These are phyloP conservation scores for Sonneratia alba DNA, from an alignment of 345 rosid genomes.

Conservation along the genomic window DNA sequence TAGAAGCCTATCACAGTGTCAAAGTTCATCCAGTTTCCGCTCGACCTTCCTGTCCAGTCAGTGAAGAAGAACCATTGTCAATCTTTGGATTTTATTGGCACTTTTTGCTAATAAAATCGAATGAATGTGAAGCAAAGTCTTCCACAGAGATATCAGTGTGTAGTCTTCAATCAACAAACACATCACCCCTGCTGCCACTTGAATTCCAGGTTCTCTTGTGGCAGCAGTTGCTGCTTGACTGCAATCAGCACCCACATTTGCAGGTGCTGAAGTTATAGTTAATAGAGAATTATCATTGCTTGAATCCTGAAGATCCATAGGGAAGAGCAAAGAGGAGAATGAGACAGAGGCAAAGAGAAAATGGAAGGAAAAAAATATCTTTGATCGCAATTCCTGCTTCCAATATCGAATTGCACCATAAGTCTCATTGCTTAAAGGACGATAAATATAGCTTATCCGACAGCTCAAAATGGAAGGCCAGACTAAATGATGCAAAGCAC, in stretches of 20 bases:
- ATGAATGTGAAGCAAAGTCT: neutral
- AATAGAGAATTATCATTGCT: neutral
- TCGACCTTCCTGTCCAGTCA: constrained; percentile 65
- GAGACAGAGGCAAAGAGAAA: neutral
- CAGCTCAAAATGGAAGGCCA: too few species aligned
- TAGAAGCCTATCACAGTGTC: constrained; percentile 53
- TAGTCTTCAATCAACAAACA: neutral
- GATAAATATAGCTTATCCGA: too few species aligned
- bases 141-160: too few species aligned
- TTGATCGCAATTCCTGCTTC: too few species aligned
- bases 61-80: constrained; percentile 67
- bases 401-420: too few species aligned
- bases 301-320: neutral
- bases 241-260: neutral
- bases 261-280: neutral
- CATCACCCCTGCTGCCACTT: neutral
- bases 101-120: constrained; percentile 3
- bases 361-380: too few species aligned
- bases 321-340: neutral
- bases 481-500: too few species aligned
- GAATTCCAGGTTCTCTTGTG: neutral
- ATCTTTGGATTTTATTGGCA: constrained; percentile 57
- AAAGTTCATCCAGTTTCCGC: constrained; percentile 47
- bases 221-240: neutral
- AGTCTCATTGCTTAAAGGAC: too few species aligned